Base-by-base conservation (phyloP, 2,329 filamentous ascomycete species). In the Aspergillus fructus region DNA sequence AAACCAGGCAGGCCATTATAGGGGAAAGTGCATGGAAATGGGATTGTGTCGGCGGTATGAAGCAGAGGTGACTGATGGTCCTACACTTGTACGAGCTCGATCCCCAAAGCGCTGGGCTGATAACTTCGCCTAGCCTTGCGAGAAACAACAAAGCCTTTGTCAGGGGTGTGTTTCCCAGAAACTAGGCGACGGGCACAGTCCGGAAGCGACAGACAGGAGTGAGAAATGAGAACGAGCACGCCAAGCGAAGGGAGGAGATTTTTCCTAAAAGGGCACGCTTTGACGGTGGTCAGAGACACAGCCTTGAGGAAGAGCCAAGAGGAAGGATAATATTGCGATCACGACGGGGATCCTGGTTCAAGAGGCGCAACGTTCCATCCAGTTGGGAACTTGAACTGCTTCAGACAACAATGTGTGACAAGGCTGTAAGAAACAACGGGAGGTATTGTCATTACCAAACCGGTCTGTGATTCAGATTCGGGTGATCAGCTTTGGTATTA, bases 341-440 rank as follows among this genome's bases (percentile, higher is more conserved):
- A 55, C 57, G 34, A 60, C 48, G 51, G 59, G 51, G 49, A 55
- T 62, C 63, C 63, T 53, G 53, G 64, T 56, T 47, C 45, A 57
- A 53, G 62, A 63, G 64, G 64, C 65, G 64, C 65, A 66, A 67
- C 61, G 61, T 67, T 66, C 65, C 65, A 67, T 66, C 57, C 65
- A 65, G 61, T 65, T 63, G 64, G 65, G 61, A 66, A 59, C 52
- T 30, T 30, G 27, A 15, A 43, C 56, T 23, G n/a, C 45, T 15
- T 53, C 37, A 43, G 41, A 45, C 37, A 39, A 50, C 24, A 41
- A 41, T 57, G 41, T 23, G 41, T 46, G 48, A 56, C 30, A 51
- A 13, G 48, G 48, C 54, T 41, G 41, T 51, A 41, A 46, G 42
- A n/a, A 24, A 50, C 23, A 30, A n/a, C 19, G 8, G 5, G 33